Conservation (phyloP, 768 basidiomycete genomes). For the Sutorius australiensis region DNA sequence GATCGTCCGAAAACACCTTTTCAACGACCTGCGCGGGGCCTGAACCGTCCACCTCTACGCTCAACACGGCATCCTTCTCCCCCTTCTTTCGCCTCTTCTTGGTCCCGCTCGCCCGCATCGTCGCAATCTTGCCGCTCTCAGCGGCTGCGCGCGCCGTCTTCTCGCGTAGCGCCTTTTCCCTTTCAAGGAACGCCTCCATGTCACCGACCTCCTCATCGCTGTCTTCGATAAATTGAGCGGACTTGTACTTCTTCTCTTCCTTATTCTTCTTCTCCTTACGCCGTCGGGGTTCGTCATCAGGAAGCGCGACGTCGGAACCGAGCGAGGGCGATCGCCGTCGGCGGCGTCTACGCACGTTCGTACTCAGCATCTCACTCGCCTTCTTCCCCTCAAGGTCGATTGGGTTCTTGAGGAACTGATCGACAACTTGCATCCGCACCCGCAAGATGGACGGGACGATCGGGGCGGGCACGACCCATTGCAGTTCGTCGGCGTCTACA, state of each 20-base stretch:
- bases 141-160: constrained; percentile 46
- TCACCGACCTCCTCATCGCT: constrained; percentile 81
- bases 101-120: constrained; percentile 47
- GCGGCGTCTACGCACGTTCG: constrained; percentile 54
- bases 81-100: constrained; percentile 54
- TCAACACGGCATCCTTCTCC: constrained; percentile 45
- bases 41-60: constrained; percentile 26
- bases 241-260: constrained; percentile 77
- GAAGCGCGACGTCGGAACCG: constrained; percentile 39
- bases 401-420: constrained; percentile 78
- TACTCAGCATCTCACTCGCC: constrained; percentile 64
- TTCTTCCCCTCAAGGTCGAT: constrained; percentile 79
- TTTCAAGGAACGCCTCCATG: constrained; percentile 78
- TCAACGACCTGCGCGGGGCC: constrained; percentile 7
- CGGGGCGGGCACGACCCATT: constrained; percentile 83
- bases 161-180: constrained; percentile 61
- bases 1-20: constrained; percentile 18
- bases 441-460: constrained; percentile 65
- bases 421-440: constrained; percentile 68
- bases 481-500: constrained; percentile 63
- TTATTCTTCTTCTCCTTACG: constrained; percentile 51
- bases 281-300: constrained; percentile 34
- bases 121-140: constrained; percentile 36
- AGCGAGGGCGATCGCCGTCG: constrained; percentile 47
- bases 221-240: constrained; percentile 88